Base-by-base conservation (phyloP, 257 asterid genomes). In the Parsonsia alboflavescens region DNA sequence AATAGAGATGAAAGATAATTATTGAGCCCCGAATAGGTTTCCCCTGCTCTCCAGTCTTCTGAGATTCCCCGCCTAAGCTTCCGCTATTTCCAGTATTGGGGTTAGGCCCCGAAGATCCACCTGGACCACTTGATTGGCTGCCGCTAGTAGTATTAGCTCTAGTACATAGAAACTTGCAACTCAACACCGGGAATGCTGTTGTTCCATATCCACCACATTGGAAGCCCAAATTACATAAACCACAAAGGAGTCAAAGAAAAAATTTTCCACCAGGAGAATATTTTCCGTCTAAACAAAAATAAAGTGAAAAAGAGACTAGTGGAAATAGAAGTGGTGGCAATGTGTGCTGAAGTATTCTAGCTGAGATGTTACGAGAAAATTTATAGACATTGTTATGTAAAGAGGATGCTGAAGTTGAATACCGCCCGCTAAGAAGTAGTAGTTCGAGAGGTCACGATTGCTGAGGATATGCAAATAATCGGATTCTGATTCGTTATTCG, bases 21-120 rank as follows among this genome's bases (percentile, higher is more conserved):
- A 91, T 97, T 87, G 93, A 90, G 82, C 96, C 91, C 54, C 97
- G 87, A 54, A 87, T 66, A 76, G 92, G 73, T 80, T 88, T 89
- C 72, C 91, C 97, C 76, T 88, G 83, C 80, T 87, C 86, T 19
- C 84, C 76, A 72, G 79, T 70, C 72, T 79, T 78, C 72, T 86
- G 80, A 33, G 93, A 85, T 67, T 90, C 93, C 45, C 80, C 83
- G 24, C 73, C 52, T 12, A 91, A 78, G 39, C 70, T 73, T 78
- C 87, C 84, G 4, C 80, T 77, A 22, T 80, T 82, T 56, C 84
- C 91, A 73, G 91, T 75, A 76, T 56, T 74, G 52, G 83, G 81
- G 67, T 49, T 77, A 49, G 72, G 58, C 72, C 85, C 85, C 6
- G 87, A 74, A 71, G 87, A 76, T 11, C 77, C 92, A 81, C 79